Evolutionary conservation across 768 basidiomycete species (phyloP).

Genomic region (Russula sp.): DNA sequence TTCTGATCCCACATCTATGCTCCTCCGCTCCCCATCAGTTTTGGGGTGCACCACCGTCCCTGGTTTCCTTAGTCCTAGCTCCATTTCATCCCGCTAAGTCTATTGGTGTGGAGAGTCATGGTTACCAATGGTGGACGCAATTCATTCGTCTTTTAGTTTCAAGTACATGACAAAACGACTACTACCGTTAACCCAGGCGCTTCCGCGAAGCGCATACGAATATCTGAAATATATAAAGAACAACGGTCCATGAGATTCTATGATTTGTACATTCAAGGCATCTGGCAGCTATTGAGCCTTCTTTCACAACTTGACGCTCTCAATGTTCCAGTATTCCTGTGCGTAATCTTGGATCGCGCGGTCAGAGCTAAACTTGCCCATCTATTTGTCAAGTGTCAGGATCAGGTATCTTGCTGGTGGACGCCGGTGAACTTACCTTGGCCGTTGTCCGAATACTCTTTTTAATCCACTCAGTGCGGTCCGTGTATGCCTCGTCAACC

Average conservation of each 20-base stretch:
- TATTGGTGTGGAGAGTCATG: background rate
- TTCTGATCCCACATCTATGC: background rate
- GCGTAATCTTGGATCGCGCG: slow-evolving; percentile 90
- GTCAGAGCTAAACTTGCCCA: slow-evolving; percentile 97
- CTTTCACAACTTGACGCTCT: slow-evolving; percentile 31
- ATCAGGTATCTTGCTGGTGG: background rate
- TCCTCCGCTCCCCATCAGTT: too few relatives aligned
- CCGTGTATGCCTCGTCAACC: slow-evolving; percentile 84
- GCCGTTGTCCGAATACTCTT: slow-evolving; percentile 82
- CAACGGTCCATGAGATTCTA: background rate
- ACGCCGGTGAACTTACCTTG: slow-evolving; percentile 37
- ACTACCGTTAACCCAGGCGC: background rate
- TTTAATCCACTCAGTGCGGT: slow-evolving; percentile 84
- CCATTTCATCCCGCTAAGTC: background rate
- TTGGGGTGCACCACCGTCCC: background rate
- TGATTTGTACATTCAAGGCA: slow-evolving; percentile 3
- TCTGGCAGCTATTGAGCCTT: background rate
- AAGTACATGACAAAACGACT: background rate
- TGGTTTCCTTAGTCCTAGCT: background rate
- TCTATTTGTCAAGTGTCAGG: slow-evolving; percentile 34
- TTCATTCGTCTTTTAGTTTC: slow-evolving; percentile 1
- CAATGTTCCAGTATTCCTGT: slow-evolving; percentile 79
- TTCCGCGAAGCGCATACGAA: background rate
- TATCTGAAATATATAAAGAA: background rate
- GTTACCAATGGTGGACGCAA: background rate